These are phyloP conservation scores for Rhododendron ferrugineum DNA, from an alignment of 148 eudicot species.

Conservation along the genomic window DNA sequence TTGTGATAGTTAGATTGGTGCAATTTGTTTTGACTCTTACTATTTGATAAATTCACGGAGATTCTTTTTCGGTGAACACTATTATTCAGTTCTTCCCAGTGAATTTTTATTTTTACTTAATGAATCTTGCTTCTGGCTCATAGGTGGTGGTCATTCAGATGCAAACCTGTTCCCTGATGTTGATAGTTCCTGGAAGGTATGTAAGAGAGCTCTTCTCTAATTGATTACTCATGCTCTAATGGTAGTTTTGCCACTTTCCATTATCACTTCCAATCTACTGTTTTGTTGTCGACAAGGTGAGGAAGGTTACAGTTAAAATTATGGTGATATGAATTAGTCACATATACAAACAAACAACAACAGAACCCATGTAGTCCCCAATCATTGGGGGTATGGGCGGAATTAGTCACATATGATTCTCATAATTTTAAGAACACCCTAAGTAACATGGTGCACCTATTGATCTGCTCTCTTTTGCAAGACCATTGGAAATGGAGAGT, in stretches of 20 bases:
- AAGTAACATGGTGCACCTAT: neutral
- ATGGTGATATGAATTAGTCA: neutral
- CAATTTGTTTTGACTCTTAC: neutral
- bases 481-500: neutral
- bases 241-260: neutral
- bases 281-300: neutral
- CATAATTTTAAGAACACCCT: neutral
- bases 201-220: conserved; percentile 12
- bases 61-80: neutral
- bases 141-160: conserved; percentile 63
- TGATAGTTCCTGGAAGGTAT: conserved; percentile 93
- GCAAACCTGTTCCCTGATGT: conserved; percentile 84
- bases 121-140: conserved; percentile 1
- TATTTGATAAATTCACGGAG: neutral
- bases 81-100: neutral
- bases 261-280: neutral
- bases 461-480: neutral
- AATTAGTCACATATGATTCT: neutral
- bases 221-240: neutral
- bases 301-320: neutral
- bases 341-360: no score
- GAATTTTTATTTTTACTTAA: neutral
- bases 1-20: neutral
- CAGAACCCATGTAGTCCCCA: no score
- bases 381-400: no score